Evolutionary conservation across 371 early-diverging fungal species (phyloP), one percentile per base, ranked within the genome.

Genomic region (Mortierella sp.): DNA sequence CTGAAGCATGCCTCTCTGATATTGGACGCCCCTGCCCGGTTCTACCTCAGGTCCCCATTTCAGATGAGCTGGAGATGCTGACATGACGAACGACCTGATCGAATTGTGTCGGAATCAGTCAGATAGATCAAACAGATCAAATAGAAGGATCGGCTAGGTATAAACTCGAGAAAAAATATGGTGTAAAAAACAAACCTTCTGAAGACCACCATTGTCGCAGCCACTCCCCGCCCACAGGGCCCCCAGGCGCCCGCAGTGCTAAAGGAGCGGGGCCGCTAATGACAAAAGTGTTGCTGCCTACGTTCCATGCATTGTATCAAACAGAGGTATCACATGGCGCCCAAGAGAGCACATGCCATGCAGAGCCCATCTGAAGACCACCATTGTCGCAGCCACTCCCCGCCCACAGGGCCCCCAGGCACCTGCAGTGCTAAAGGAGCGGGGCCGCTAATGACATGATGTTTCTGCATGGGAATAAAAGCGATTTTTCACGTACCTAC

Each of bases 311-410:
- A 56, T 19, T 51, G 58, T 19, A 51, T 52, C 52, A 19, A 23
- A n/a, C 52, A 65, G 47, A 38, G 48, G 8, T 0, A 46, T 52
- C 61, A 41, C 61, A 60, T 67, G 61, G 61, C 66, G 66, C 66
- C 66, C 66, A 42, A 39, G 66, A 58, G 66, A 58, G 59, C 59
- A 66, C 66, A 66, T 60, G 61, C 60, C 61, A 61, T 67, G 67
- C 54, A 61, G 51, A 61, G 38, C 50, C 54, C 28, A 26, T 58
- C 59, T 38, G 49, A 48, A 19, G 67, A 54, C 55, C 67, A 59
- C 60, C 49, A 60, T 38, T 59, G 55, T 66, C 59, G 55, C 31
- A 54, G 60, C 60, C 67, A 66, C 59, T 59, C 34, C 55, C 54
- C 55, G 12, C 41, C 55, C 46, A 50, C 59, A 49, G 53, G 58